These are phyloP conservation scores for Trifolium fragiferum DNA, from an alignment of 306 rosid species.

Conservation along the genomic window DNA sequence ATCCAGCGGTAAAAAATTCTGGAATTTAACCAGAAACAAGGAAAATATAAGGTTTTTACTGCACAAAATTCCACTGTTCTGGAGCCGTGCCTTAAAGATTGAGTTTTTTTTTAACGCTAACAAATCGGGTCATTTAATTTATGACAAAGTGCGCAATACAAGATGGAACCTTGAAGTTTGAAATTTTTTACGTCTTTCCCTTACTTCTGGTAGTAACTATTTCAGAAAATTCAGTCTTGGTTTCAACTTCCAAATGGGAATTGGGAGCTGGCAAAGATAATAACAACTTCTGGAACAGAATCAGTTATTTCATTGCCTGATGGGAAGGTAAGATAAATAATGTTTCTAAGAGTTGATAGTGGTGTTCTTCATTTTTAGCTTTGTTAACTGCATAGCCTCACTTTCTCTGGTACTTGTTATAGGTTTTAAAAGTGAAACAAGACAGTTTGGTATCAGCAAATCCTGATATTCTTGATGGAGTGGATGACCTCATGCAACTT, in stretches of 20 bases:
- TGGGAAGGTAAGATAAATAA: slow-evolving; percentile 64
- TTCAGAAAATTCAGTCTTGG: slow-evolving; percentile 89
- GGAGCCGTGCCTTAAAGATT: neutral
- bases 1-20: neutral
- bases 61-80: neutral
- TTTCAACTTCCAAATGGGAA: slow-evolving; percentile 85
- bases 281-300: slow-evolving; percentile 64
- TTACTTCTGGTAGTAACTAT: slow-evolving; percentile 43
- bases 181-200: slow-evolving; percentile 37
- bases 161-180: neutral
- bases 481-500: slow-evolving; percentile 97
- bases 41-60: neutral
- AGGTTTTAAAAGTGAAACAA: slow-evolving; percentile 78
- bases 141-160: neutral
- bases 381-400: slow-evolving; percentile 3
- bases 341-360: slow-evolving; percentile 19
- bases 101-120: neutral
- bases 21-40: neutral
- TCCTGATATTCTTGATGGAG: slow-evolving; percentile 98
- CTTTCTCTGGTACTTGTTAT: slow-evolving; percentile 23
- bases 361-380: slow-evolving; percentile 25
- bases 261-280: slow-evolving; percentile 78
- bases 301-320: slow-evolving; percentile 71
- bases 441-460: slow-evolving; percentile 79
- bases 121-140: neutral